Percentiles rank a stretch among this genome's conserved stretches.
Evolutionary conservation across 805 yeast species (phyloP).

Genomic region (Monosporozyma aquatica): DNA sequence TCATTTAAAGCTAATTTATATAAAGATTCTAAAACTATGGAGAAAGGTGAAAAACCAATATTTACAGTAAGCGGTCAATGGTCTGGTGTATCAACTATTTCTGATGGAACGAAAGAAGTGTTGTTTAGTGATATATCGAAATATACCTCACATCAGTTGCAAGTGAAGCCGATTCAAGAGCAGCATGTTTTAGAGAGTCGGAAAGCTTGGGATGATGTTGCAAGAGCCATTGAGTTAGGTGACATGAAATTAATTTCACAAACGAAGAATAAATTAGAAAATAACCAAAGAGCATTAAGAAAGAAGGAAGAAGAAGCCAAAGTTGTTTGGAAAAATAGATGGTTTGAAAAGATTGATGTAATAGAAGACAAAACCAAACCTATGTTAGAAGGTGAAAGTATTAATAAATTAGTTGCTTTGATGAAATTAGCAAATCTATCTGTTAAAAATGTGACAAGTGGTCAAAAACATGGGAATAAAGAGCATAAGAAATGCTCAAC

Average conservation of each 20-base stretch:
- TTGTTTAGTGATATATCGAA: constrained; percentile 55
- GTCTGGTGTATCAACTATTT: constrained; percentile 67
- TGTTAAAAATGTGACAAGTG: constrained; percentile 57
- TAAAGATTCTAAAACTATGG: constrained; percentile 41
- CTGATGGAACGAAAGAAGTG: constrained; percentile 33
- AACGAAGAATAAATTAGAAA: constrained; percentile 73
- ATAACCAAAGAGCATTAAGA: constrained; percentile 75
- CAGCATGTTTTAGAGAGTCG: constrained; percentile 80
- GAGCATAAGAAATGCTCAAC: constrained; percentile 40
- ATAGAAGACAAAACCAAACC: constrained; percentile 10
- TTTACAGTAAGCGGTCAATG: constrained; percentile 87
- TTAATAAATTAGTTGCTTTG: constrained; percentile 21
- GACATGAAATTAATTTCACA: constrained; percentile 67
- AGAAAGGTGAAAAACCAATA: constrained; percentile 52
- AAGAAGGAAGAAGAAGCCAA: constrained; percentile 61
- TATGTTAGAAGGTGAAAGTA: background rate
- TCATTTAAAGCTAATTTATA: constrained; percentile 78
- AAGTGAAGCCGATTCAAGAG: constrained; percentile 71
- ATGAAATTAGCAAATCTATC: constrained; percentile 44
- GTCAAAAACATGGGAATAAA: constrained; percentile 46
- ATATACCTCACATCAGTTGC: constrained; percentile 43
- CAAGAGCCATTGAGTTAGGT: constrained; percentile 70
- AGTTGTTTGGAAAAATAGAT: constrained; percentile 64
- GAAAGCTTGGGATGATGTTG: constrained; percentile 83
- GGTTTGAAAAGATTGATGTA: constrained; percentile 56